These are phyloP conservation scores for Lumnitzera racemosa DNA, from an alignment of 345 rosid genomes.

Conservation along the genomic window DNA sequence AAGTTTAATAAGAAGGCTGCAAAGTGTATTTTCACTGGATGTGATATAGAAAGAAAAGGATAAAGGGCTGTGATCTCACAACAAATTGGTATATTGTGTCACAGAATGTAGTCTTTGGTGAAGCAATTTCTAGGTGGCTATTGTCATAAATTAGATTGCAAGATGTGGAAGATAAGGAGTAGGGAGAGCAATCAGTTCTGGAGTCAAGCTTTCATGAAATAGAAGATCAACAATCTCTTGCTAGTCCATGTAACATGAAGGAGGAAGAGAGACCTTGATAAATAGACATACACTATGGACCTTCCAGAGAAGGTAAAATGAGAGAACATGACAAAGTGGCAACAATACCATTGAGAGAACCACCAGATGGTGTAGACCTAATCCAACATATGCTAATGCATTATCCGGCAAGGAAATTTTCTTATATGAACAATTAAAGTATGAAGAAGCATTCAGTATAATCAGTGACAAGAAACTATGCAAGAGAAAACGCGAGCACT, in stretches of 20 bases:
- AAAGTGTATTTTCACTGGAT: neutral
- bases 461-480: neutral
- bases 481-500: neutral
- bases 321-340: no score
- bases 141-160: no score
- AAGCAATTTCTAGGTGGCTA: neutral
- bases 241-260: no score
- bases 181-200: no score
- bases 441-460: neutral
- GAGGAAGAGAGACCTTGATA: no score
- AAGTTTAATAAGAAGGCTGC: neutral
- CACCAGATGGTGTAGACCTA: neutral
- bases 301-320: no score
- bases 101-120: neutral
- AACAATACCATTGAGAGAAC: neutral
- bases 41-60: neutral
- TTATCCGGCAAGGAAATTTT: neutral
- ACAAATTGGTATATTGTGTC: neutral
- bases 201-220: no score
- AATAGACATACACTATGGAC: no score
- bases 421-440: neutral
- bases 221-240: no score
- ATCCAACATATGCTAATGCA: constrained; percentile 4
- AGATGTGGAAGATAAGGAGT: no score
- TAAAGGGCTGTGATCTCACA: neutral